Evolutionary conservation across 495 filamentous ascomycete species (phyloP), one percentile per base, ranked within the genome.

Genomic region (Talaromyces adpressus): DNA sequence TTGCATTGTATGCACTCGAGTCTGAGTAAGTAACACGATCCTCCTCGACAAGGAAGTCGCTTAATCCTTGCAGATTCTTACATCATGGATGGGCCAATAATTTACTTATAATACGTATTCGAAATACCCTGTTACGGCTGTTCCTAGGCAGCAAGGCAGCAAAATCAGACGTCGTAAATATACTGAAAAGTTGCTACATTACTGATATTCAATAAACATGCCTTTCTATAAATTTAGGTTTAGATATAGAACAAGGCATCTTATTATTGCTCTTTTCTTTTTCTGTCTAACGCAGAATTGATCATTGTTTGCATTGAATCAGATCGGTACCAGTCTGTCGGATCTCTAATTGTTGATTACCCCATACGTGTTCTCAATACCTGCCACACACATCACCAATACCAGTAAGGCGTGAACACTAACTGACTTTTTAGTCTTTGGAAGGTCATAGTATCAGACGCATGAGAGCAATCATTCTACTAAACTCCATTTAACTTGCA

Each of bases 21-120:
- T 41, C 36, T 41, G 12, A 41, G 36, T 12, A 18, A 45, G 45
- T 20, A 9, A 49, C n/a, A 49, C 45, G 45, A 20, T 49, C 18
- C n/a, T n/a, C n/a, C 34, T 36, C 34, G 34, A 47, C 41, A 47
- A 9, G 16, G 14, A 18, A 47, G 41, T 18, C 41, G 41, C 1
- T 49, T 49, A 49, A 54, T 54, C 51, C 51, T 54, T 54, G 51
- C 51, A 54, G 51, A 54, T 54, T 54, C 51, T 54, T 54, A 54
- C 51, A 54, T 54, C 51, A 54, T 52, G 49, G 22, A 20, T 23
- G 36, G 36, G 36, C 36, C 36, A 41, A 16, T 49, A 49, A 12
- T 20, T 49, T 49, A 49, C 45, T 20, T 20, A 20, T 18, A 49
- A 20, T 49, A 49, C 45, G 45, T 49, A 20, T 9, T 20, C 1